Percentiles rank a stretch among this genome's conserved stretches.
Evolutionary conservation across 192 early-diverging fungal species (phyloP).

Genomic region (Neocallimastix lanati): DNA sequence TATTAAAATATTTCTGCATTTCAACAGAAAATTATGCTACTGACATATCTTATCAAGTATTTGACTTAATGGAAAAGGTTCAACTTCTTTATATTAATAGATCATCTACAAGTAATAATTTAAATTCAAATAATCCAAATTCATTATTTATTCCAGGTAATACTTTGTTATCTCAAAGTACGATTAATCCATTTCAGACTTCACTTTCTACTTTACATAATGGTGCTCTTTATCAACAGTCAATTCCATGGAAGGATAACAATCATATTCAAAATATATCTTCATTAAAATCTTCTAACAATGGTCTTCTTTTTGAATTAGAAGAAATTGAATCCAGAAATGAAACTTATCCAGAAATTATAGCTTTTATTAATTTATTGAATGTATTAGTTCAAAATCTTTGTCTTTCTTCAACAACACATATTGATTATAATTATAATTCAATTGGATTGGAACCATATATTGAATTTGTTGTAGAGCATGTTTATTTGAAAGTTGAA

Average conservation of each 20-base stretch:
- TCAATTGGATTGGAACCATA: slow-evolving; percentile 29
- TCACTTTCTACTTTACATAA: background rate
- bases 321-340: slow-evolving; percentile 63
- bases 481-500: slow-evolving; percentile 61
- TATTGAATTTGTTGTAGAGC: slow-evolving; percentile 64
- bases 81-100: slow-evolving; percentile 31
- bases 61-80: slow-evolving; percentile 59
- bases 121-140: background rate
- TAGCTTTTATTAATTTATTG: slow-evolving; percentile 63
- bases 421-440: background rate
- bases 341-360: slow-evolving; percentile 70
- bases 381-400: slow-evolving; percentile 38
- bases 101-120: background rate
- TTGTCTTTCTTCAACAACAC: background rate
- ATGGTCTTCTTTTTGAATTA: slow-evolving; percentile 57
- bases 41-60: slow-evolving; percentile 55
- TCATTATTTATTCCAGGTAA: background rate
- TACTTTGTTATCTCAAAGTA: background rate
- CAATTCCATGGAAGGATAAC: background rate
- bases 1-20: slow-evolving; percentile 65
- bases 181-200: background rate
- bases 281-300: background rate
- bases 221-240: background rate
- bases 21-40: slow-evolving; percentile 18
- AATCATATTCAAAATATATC: background rate